Percentiles rank a stretch among this genome's conserved stretches.
Conservation (phyloP, 1,284 basidiomycete species). For the Leccinum pallidistipes region DNA sequence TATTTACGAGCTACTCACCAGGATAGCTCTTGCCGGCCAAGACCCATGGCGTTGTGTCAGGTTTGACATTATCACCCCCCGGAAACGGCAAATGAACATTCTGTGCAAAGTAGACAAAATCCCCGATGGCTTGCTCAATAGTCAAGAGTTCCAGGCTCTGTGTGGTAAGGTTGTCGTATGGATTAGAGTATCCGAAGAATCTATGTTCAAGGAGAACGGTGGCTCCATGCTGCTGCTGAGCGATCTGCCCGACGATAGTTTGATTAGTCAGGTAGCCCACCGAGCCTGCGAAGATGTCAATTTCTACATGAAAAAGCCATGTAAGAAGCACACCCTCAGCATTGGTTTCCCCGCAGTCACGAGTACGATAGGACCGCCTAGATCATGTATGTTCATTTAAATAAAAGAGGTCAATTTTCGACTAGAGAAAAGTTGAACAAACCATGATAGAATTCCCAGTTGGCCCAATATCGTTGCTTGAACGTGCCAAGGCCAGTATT, state of each 20-base stretch:
- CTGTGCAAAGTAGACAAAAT: constrained; percentile 68
- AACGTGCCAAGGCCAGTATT: constrained; percentile 70
- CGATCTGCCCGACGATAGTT: constrained; percentile 65
- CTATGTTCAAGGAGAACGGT: constrained; percentile 61
- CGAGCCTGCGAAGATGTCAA: constrained; percentile 42
- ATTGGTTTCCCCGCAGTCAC: constrained; percentile 48
- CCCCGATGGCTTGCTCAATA: constrained; percentile 70
- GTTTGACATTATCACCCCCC: constrained; percentile 55
- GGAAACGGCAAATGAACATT: constrained; percentile 68
- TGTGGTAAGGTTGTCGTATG: constrained; percentile 59
- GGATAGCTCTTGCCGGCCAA: constrained; percentile 69
- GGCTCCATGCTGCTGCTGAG: constrained; percentile 63
- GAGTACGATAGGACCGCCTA: constrained; percentile 69
- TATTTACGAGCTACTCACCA: constrained; percentile 33
- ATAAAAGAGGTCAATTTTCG: neutral
- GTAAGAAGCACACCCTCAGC: constrained; percentile 40
- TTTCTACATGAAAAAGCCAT: neutral
- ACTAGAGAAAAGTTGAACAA: constrained; percentile 5
- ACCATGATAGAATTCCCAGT: constrained; percentile 63
- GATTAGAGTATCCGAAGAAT: constrained; percentile 56
- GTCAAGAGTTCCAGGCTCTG: constrained; percentile 59
- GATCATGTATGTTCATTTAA: neutral
- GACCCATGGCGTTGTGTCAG: constrained; percentile 65
- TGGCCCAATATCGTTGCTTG: constrained; percentile 70
- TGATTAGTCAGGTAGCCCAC: constrained; percentile 59